These are phyloP conservation scores for Gnaphalium uliginosum DNA, from an alignment of 129 eudicot genomes.

Conservation along the genomic window DNA sequence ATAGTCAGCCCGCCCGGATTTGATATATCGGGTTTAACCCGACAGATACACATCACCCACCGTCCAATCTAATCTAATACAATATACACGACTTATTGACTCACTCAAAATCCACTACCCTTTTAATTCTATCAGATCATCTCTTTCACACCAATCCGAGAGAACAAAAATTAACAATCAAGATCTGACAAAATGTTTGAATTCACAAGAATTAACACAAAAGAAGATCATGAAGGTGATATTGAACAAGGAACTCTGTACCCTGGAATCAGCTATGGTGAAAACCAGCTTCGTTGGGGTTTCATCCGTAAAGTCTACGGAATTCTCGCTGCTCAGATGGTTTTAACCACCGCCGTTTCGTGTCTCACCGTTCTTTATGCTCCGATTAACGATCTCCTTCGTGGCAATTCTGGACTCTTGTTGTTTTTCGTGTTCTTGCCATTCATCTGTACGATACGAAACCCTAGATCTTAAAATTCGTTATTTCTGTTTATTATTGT, in stretches of 20 bases:
- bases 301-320: constrained; percentile 97
- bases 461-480: neutral
- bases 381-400: constrained; percentile 73
- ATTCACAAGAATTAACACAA: constrained; percentile 6
- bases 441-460: constrained; percentile 51
- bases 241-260: constrained; percentile 75
- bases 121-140: neutral
- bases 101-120: neutral
- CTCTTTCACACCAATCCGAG: neutral
- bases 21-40: too few species aligned
- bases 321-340: constrained; percentile 81
- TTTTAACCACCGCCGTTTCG: constrained; percentile 74
- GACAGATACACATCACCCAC: neutral
- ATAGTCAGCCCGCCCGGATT: too few species aligned
- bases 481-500: neutral
- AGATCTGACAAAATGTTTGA: neutral
- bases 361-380: constrained; percentile 69
- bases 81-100: neutral
- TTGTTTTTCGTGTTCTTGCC: constrained; percentile 75
- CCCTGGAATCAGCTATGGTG: constrained; percentile 85
- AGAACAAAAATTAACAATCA: neutral
- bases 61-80: neutral
- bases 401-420: constrained; percentile 68
- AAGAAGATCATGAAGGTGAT: constrained; percentile 45
- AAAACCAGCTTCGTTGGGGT: constrained; percentile 92